phyloP scores from a whole-genome alignment of 163 green algal genomes.

The Volvox carteri region DNA sequence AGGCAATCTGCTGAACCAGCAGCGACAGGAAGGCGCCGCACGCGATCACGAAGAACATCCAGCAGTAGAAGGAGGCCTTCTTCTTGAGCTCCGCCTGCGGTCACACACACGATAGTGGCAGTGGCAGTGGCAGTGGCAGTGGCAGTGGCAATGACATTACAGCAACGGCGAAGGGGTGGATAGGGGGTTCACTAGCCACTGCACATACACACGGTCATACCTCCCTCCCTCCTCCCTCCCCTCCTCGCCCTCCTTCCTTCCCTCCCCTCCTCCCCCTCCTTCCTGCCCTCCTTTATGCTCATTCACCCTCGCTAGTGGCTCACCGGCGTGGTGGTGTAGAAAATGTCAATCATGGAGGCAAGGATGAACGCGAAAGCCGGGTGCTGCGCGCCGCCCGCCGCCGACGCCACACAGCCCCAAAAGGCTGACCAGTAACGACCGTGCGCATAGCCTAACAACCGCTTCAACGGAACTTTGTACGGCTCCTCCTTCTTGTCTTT shows the following conservation, averaged over 20 bases:
- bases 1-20: slow-evolving; percentile 55
- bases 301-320: too few species aligned
- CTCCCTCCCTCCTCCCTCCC: too few species aligned
- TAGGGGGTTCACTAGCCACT: too few species aligned
- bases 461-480: slow-evolving; percentile 70
- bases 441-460: slow-evolving; percentile 77
- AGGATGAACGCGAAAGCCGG: slow-evolving; percentile 84
- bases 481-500: slow-evolving; percentile 51
- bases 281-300: neutral
- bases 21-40: neutral
- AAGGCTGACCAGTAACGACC: slow-evolving; percentile 45
- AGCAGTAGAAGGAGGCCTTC: slow-evolving; percentile 70
- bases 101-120: neutral
- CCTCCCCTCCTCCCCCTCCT: neutral
- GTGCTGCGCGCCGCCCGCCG: slow-evolving; percentile 77
- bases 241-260: too few species aligned
- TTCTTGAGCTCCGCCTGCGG: slow-evolving; percentile 45
- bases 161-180: neutral
- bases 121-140: neutral
- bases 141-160: neutral
- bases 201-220: too few species aligned
- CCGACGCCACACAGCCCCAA: slow-evolving; percentile 69
- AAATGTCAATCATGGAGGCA: slow-evolving; percentile 74
- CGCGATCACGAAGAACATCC: slow-evolving; percentile 61
- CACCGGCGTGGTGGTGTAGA: slow-evolving; percentile 66